These are phyloP conservation scores for Viola odorata DNA, from an alignment of 345 rosid species.

Conservation along the genomic window DNA sequence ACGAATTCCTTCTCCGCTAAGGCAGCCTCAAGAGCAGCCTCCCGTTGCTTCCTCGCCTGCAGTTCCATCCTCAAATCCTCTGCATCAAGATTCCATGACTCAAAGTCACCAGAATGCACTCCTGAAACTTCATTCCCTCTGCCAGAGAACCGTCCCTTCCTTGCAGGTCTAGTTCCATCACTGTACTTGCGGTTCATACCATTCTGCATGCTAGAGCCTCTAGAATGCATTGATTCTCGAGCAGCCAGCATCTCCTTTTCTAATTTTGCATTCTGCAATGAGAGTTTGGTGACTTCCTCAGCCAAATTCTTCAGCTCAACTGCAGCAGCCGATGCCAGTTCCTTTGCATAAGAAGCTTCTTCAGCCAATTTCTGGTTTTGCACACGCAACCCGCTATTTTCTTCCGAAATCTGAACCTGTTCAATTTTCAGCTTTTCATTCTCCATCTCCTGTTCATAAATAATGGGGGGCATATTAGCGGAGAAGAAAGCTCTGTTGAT, in stretches of 20 bases:
- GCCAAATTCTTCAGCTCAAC: conserved; percentile 97
- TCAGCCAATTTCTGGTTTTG: conserved; percentile 90
- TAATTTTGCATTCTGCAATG: conserved; percentile 70
- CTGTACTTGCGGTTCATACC: conserved; percentile 62
- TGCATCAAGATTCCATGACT: conserved; percentile 71
- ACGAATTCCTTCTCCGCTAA: conserved; percentile 76
- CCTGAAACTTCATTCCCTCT: conserved; percentile 54
- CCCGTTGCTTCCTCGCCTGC: conserved; percentile 86
- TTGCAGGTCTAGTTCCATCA: conserved; percentile 58
- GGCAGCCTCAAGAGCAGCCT: conserved; percentile 79
- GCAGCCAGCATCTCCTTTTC: conserved; percentile 74
- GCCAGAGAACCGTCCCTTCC: conserved; percentile 72
- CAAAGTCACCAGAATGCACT: conserved; percentile 53
- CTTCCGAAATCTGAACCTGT: conserved; percentile 78
- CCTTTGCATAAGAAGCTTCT: conserved; percentile 96
- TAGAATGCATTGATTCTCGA: conserved; percentile 61
- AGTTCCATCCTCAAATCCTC: conserved; percentile 80
- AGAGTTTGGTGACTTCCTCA: conserved; percentile 81
- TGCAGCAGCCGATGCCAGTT: conserved; percentile 98
- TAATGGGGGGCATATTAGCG: conserved; percentile 7
- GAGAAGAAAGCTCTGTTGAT: too few species aligned
- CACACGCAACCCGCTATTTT: conserved; percentile 75
- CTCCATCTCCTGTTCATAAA: conserved; percentile 55
- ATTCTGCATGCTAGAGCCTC: conserved; percentile 44
- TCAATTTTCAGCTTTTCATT: conserved; percentile 80